Conservation (phyloP, 2,329 filamentous ascomycete species). For the Scedosporium boydii region DNA sequence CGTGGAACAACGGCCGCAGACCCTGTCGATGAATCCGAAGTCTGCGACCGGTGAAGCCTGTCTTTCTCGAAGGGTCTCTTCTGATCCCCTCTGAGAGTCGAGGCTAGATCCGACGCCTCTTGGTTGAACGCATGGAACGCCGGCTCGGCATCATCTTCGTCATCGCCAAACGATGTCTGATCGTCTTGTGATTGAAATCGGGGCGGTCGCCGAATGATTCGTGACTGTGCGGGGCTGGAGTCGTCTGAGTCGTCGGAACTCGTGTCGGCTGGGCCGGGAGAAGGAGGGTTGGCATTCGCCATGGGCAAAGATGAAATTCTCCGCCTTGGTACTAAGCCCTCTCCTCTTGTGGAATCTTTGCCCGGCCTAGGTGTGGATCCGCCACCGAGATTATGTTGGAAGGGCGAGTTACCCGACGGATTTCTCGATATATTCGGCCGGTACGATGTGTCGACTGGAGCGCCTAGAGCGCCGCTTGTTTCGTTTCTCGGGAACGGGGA, state of each 20-base stretch:
- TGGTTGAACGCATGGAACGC: conserved; percentile 42
- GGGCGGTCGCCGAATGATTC: conserved; percentile 51
- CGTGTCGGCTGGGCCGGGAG: conserved; percentile 26
- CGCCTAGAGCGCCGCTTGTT: conserved; percentile 26
- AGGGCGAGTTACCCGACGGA: conserved; percentile 28
- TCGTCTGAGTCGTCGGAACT: conserved; percentile 32
- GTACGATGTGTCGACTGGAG: conserved; percentile 30
- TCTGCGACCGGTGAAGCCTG: conserved; percentile 37
- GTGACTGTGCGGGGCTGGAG: conserved; percentile 44
- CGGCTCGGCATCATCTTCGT: conserved; percentile 45
- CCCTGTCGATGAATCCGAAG: conserved; percentile 53
- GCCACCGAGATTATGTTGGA: conserved; percentile 1
- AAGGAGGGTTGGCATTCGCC: conserved; percentile 19
- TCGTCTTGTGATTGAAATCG: conserved; percentile 31
- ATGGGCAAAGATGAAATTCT: conserved; percentile 37
- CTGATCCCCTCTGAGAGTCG: conserved; percentile 39
- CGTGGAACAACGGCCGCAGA: conserved; percentile 33
- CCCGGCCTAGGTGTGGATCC: conserved; percentile 14
- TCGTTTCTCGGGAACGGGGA: conserved; percentile 43
- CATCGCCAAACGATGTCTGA: conserved; percentile 37
- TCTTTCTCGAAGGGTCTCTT: conserved; percentile 19
- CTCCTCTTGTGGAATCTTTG: conserved; percentile 17
- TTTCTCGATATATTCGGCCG: conserved; percentile 38
- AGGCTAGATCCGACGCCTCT: conserved; percentile 35
- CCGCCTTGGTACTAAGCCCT: conserved; percentile 14